Conservation (phyloP, 768 basidiomycete genomes). For the Termitomyces sp. region DNA sequence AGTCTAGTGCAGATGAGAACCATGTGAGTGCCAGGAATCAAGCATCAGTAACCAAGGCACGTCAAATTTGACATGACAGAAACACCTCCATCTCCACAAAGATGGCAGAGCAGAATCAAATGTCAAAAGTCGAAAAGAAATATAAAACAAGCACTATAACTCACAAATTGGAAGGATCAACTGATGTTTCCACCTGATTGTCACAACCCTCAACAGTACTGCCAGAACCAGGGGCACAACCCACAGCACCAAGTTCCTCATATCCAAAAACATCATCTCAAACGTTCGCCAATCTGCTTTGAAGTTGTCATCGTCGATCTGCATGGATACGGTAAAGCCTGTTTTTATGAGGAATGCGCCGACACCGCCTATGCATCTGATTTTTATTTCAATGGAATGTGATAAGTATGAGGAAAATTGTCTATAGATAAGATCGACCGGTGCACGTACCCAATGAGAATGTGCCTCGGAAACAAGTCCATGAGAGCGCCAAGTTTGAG, state of each 20-base stretch:
- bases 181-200: constrained; percentile 79
- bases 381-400: not conserved
- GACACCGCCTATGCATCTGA: constrained; percentile 89
- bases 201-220: constrained; percentile 75
- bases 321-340: constrained; percentile 82
- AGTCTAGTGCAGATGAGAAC: constrained; percentile 46
- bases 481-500: constrained; percentile 82
- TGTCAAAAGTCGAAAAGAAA: not conserved
- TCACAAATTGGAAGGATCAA: constrained; percentile 86
- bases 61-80: not conserved
- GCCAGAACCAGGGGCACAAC: constrained; percentile 76
- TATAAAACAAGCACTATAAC: constrained; percentile 25
- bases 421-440: too few relatives aligned
- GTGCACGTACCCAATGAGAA: constrained; percentile 72
- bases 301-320: constrained; percentile 75
- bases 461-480: constrained; percentile 98
- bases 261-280: constrained; percentile 63
- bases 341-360: constrained; percentile 91
- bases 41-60: not conserved
- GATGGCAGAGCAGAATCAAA: not conserved
- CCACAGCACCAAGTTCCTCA: constrained; percentile 74
- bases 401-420: too few relatives aligned
- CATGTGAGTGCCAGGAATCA: not conserved
- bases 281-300: constrained; percentile 54
- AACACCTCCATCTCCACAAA: not conserved